Evolutionary conservation across 805 yeast genomes (phyloP), one percentile per base, ranked within the genome.

Genomic region (Saccharomyces mikatae): DNA sequence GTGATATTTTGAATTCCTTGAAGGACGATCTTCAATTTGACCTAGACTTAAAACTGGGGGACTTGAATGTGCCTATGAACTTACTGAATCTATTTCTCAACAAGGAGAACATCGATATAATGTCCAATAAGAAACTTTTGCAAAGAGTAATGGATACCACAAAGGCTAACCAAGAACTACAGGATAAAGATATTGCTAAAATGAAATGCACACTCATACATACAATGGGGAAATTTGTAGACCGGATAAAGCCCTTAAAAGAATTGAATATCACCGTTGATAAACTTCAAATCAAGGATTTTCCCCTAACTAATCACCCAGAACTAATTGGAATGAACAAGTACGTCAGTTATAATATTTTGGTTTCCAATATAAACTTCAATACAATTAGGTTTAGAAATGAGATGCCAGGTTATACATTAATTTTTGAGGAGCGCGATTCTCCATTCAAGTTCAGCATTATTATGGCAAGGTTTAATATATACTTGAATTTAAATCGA

Each of bases 361-460:
- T 54, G 28, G 58, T 61, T 10, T 60, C 69, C 4, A 68, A 63
- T 53, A 56, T 66, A 8, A 62, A 65, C 1, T 56, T 69, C 1
- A 65, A 66, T 31, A 29, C 63, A 11, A 59, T 63, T 24, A 64
- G 73, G 54, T 68, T 69, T 51, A 60, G 58, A 46, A 60, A 63
- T 11, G 65, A 69, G 5, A 70, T 74, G 48, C 78, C 82, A 1
- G 83, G 84, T 1, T 80, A 68, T 58, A 80, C 79, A 46, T 59
- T 80, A 11, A 55, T 68, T 17, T 80, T 72, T 53, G 63, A 64
- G 3, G 68, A 70, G 31, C 63, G 67, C 4, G 82, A 79, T 53
- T 68, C 64, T 21, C 83, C 83, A 1, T 61, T 72, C 27, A 76
- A 74, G 50, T 53, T 71, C 28, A 66, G 74, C 10, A 41, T 69